Conservation (phyloP, 31 red algal genomes). For the Asparagopsis taxiformis region DNA sequence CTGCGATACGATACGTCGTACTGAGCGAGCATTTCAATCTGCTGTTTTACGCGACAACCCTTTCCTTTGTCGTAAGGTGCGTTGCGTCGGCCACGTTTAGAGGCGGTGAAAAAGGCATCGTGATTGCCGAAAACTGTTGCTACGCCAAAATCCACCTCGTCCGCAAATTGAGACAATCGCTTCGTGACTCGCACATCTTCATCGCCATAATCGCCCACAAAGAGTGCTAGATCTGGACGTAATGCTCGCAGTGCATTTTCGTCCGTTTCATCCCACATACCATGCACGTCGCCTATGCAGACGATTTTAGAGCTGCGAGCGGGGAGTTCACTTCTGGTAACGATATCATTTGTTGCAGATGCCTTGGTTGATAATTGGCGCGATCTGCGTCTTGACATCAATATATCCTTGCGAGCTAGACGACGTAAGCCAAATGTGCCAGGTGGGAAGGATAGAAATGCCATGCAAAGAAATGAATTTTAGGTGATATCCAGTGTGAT, state of each 20-base stretch:
- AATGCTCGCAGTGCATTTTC: constrained; percentile 42
- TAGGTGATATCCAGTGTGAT: too few relatives aligned
- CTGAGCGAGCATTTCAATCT: constrained; percentile 36
- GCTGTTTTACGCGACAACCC: constrained; percentile 47
- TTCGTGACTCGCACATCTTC: constrained; percentile 64
- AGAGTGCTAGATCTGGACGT: constrained; percentile 61
- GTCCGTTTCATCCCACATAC: constrained; percentile 57
- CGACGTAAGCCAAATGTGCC: too few relatives aligned
- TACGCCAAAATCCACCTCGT: constrained; percentile 8
- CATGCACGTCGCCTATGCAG: constrained; percentile 85
- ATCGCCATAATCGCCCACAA: constrained; percentile 86
- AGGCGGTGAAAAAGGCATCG: constrained; percentile 80
- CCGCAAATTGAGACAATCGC: constrained; percentile 37
- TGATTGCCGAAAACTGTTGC: constrained; percentile 84
- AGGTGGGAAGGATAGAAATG: too few relatives aligned
- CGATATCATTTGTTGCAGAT: too few relatives aligned
- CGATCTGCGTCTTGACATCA: too few relatives aligned
- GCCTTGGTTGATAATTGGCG: too few relatives aligned
- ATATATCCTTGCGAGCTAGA: too few relatives aligned
- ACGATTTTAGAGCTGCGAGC: constrained; percentile 38
- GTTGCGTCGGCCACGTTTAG: constrained; percentile 22
- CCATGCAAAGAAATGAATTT: too few relatives aligned
- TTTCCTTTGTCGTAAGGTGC: constrained; percentile 33
- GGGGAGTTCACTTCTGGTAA: background rate
- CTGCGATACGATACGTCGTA: constrained; percentile 62